Percentiles rank a stretch among this genome's conserved stretches.
Conservation (phyloP, 495 filamentous ascomycete species). For the Podospora pseudocomata region DNA sequence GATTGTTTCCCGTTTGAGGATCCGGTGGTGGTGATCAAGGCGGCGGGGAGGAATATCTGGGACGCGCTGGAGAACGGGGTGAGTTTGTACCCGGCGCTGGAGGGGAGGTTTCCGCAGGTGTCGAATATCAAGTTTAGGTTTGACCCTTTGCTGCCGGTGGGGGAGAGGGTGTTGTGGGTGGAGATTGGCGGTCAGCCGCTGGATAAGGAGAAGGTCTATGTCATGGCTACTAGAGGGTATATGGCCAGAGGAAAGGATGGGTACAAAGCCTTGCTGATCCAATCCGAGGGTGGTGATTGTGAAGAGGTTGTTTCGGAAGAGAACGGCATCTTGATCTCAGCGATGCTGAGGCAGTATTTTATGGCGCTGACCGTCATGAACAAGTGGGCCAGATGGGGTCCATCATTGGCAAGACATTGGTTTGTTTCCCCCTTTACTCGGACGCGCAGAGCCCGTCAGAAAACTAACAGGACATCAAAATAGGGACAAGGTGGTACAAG, state of each 20-base stretch:
- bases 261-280: slow-evolving; percentile 64
- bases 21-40: slow-evolving; percentile 71
- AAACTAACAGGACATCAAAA: background rate
- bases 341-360: slow-evolving; percentile 84
- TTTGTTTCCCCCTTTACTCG: background rate
- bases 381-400: slow-evolving; percentile 65
- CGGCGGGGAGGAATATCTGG: slow-evolving; percentile 62
- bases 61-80: slow-evolving; percentile 81
- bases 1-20: slow-evolving; percentile 92
- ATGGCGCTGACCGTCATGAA: slow-evolving; percentile 75
- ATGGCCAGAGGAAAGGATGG: slow-evolving; percentile 86
- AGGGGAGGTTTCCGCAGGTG: slow-evolving; percentile 78
- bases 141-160: slow-evolving; percentile 55
- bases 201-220: slow-evolving; percentile 58
- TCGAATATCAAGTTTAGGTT: slow-evolving; percentile 73
- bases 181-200: slow-evolving; percentile 58
- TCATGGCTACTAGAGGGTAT: slow-evolving; percentile 72
- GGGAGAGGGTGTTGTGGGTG: slow-evolving; percentile 59
- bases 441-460: background rate
- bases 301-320: slow-evolving; percentile 80
- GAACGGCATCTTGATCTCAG: slow-evolving; percentile 78
- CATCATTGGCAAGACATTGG: slow-evolving; percentile 57
- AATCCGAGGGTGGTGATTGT: slow-evolving; percentile 66
- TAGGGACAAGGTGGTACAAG: background rate
- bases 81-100: slow-evolving; percentile 72